phyloP scores from a whole-genome alignment of 2,329 filamentous ascomycete species.

The Xylariaceae sp. region DNA sequence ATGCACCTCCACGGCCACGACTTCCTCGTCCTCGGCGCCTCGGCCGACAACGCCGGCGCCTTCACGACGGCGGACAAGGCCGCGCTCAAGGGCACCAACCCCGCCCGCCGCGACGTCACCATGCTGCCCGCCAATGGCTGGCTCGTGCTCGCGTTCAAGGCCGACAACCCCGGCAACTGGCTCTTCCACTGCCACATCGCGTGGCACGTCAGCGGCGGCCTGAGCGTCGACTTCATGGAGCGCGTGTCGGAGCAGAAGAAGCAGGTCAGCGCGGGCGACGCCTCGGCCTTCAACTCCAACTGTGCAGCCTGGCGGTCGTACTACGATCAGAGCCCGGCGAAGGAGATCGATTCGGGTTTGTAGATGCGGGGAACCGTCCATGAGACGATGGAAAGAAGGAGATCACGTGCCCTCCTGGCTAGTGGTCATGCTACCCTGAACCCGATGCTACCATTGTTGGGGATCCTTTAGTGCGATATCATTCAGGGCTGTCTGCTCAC shows the following conservation, averaged over 20 bases:
- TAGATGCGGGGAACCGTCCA: conserved; percentile 1
- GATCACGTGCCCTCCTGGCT: no score
- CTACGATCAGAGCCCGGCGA: conserved; percentile 5
- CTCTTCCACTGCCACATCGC: conserved; percentile 45
- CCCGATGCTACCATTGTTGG: no score
- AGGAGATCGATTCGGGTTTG: conserved; percentile 15
- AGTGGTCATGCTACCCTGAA: no score
- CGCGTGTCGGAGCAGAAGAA: conserved; percentile 16
- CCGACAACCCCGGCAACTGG: conserved; percentile 48
- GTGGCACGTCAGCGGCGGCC: conserved; percentile 44
- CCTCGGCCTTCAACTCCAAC: conserved; percentile 9
- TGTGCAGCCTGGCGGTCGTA: conserved; percentile 14
- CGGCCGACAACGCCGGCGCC: conserved; percentile 7
- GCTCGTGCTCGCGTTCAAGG: conserved; percentile 42
- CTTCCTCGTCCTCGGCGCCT: conserved; percentile 27
- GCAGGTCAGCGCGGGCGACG: conserved; percentile 9
- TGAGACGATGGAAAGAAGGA: background rate
- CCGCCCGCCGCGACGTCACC: conserved; percentile 42
- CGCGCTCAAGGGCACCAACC: conserved; percentile 34
- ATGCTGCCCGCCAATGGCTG: conserved; percentile 39
- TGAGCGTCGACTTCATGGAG: conserved; percentile 49
- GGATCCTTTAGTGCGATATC: no score
- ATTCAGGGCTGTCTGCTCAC: no score
- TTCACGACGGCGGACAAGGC: conserved; percentile 20
- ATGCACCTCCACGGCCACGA: conserved; percentile 32